Evolutionary conservation across 495 filamentous ascomycete species (phyloP).

Genomic region (Lichenothelia convexa): DNA sequence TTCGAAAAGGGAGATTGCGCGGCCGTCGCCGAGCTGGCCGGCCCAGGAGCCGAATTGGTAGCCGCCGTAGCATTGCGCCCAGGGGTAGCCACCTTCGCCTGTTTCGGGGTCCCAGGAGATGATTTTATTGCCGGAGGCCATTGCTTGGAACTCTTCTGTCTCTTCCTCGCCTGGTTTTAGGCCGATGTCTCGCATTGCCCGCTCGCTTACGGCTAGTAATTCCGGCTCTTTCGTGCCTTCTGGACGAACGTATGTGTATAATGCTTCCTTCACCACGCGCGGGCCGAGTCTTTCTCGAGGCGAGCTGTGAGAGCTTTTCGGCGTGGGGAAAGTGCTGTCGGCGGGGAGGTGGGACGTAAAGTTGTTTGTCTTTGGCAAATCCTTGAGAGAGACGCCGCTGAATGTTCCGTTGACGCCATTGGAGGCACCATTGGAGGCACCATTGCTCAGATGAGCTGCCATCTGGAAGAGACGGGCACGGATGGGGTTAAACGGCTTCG

Average conservation of each 20-base stretch:
- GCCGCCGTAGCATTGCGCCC: conserved; percentile 96
- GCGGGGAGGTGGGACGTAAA: conserved; percentile 67
- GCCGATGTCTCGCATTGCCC: conserved; percentile 63
- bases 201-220: conserved; percentile 57
- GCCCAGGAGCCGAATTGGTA: conserved; percentile 68
- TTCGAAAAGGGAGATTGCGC: conserved; percentile 89
- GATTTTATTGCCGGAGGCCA: conserved; percentile 66
- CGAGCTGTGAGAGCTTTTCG: conserved; percentile 58
- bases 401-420: conserved; percentile 6
- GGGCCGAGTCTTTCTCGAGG: conserved; percentile 59
- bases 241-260: conserved; percentile 83
- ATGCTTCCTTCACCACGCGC: conserved; percentile 63
- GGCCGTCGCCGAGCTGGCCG: conserved; percentile 84
- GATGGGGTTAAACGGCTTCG: conserved; percentile 9
- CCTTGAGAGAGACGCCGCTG: conserved; percentile 30
- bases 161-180: conserved; percentile 45
- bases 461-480: conserved; percentile 27
- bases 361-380: conserved; percentile 68
- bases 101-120: conserved; percentile 28
- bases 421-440: conserved; percentile 12
- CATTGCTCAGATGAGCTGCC: conserved; percentile 30
- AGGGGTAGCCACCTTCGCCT: conserved; percentile 63
- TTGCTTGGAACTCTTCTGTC: conserved; percentile 53
- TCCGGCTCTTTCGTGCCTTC: conserved; percentile 50
- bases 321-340: conserved; percentile 65